These are phyloP conservation scores for Candida berthetii DNA, from an alignment of 805 yeast species.

Conservation along the genomic window DNA sequence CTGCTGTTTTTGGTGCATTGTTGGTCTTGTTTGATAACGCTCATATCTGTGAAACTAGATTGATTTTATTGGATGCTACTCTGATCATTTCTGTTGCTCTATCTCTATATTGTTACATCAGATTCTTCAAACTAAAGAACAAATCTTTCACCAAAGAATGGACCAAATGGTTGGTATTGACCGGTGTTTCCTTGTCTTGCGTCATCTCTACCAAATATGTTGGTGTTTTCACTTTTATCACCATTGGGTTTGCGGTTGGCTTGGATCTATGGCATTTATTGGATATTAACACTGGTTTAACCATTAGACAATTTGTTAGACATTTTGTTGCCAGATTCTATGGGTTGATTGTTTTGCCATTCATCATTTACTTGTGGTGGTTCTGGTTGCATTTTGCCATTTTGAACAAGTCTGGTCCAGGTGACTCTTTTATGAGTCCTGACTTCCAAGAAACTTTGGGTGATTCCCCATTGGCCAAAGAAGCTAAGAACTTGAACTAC, in stretches of 20 bases:
- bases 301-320: constrained; percentile 46
- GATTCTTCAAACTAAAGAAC: constrained; percentile 65
- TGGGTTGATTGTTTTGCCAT: constrained; percentile 73
- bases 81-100: constrained; percentile 77
- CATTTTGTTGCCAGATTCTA: constrained; percentile 75
- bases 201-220: constrained; percentile 96
- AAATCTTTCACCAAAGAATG: constrained; percentile 64
- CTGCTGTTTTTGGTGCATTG: constrained; percentile 71
- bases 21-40: constrained; percentile 85
- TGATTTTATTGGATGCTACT: constrained; percentile 89
- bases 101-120: constrained; percentile 72
- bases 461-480: constrained; percentile 72
- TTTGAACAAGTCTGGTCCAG: constrained; percentile 86
- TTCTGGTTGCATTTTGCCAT: constrained; percentile 86
- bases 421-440: constrained; percentile 91
- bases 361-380: constrained; percentile 78
- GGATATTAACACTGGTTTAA: constrained; percentile 62
- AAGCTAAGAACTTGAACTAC: constrained; percentile 67
- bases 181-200: constrained; percentile 84
- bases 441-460: constrained; percentile 89
- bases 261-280: constrained; percentile 86
- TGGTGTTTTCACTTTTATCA: constrained; percentile 85
- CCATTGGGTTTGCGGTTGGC: constrained; percentile 82
- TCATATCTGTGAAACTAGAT: constrained; percentile 83
- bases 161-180: constrained; percentile 82